Conservation (phyloP, 2,329 filamentous ascomycete species). For the Pseudogymnoascus sp. region DNA sequence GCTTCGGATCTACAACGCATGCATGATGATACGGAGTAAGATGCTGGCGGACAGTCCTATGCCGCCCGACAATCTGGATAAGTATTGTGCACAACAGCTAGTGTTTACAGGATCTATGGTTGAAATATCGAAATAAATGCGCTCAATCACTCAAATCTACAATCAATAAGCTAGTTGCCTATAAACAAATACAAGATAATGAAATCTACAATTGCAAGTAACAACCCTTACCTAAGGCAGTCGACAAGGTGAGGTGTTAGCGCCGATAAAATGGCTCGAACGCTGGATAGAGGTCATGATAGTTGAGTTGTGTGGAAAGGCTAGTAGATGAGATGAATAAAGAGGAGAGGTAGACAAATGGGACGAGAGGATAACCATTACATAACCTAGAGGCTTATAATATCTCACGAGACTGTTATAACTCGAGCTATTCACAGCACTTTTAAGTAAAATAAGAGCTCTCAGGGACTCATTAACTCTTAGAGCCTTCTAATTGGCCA, state of each 20-base stretch:
- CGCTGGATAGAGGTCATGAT: too few species aligned
- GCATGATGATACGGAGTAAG: background rate
- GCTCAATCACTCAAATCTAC: background rate
- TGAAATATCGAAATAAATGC: background rate
- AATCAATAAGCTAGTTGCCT: background rate
- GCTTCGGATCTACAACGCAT: background rate
- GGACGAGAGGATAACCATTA: too few species aligned
- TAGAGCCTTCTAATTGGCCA: background rate
- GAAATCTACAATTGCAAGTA: too few species aligned
- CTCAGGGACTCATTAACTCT: background rate
- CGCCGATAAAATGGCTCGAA: too few species aligned
- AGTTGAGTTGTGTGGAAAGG: background rate
- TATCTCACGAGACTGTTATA: background rate
- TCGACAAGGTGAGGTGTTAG: too few species aligned
- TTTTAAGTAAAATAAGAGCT: slow-evolving; percentile 5
- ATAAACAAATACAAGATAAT: background rate
- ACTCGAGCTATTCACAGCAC: background rate
- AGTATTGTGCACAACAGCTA: background rate
- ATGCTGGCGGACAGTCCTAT: background rate
- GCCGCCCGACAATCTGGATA: background rate
- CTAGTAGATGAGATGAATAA: too few species aligned
- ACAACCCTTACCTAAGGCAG: too few species aligned
- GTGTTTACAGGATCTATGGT: background rate
- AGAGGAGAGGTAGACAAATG: too few species aligned
- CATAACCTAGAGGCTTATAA: background rate